Base-by-base conservation (phyloP, 768 basidiomycete species). In the Calocybe indica region DNA sequence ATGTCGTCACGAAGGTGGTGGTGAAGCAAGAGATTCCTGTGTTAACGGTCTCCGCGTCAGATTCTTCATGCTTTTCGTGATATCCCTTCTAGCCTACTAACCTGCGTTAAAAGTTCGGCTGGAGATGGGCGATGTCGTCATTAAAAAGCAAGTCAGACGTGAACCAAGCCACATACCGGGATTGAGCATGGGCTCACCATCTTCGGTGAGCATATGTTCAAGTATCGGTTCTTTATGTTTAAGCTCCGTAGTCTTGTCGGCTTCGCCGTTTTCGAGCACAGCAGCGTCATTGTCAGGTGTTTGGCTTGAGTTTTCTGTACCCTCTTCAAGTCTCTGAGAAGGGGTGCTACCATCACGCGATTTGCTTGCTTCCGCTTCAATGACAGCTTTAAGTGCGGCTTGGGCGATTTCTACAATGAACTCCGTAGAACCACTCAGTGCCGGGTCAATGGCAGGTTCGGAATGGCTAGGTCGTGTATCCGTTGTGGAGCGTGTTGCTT, bases 101-200 rank as follows among this genome's bases (percentile, higher is more conserved):
- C 80, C 76, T 83, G 81, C 28, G 82, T 83, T 61, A 83, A 67
- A 46, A 83, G 66, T 52, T 83, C 81, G 47, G 79, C 81, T 78
- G 47, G 9, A 57, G 37, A 15, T 52, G 30, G 11, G 15, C 46
- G 39, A 45, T 5, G 2, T 36, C 5, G 6, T 46, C 53, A 58
- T 58, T 39, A 15, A 14, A 9, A 3, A 33, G 36, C 39, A 30
- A 29, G 37, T 41, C 37, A 38, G 40, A 40, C 15, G 6, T n/a
- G 10, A n/a, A n/a, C 15, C 22, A 46, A 43, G 37, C n/a, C 12
- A 65, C 76, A 28, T 37, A 83, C 82, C 80, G 65, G 82, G 79
- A 61, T 82, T 80, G 53, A 85, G 62, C 79, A 84, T 84, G 5
- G 80, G 75, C 55, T 78, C 79, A 7, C 78, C 80, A 57, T 83